Conservation (phyloP, 169 alveolate genomes). For the Cytauxzoon felis region DNA sequence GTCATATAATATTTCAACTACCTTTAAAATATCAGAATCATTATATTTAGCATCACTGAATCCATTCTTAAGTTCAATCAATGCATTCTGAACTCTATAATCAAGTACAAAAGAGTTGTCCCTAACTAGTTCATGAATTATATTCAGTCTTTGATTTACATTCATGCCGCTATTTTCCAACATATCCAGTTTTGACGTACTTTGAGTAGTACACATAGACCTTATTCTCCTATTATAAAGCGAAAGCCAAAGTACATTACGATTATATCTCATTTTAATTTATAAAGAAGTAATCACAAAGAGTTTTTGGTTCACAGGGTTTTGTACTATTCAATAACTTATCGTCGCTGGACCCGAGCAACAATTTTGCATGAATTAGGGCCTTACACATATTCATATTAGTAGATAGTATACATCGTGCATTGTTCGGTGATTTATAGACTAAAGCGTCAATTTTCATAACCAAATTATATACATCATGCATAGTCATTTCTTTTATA, state of each 20-base stretch:
- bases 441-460: slow-evolving; percentile 23
- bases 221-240: background rate
- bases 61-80: background rate
- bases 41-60: background rate
- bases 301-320: background rate
- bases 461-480: slow-evolving; percentile 35
- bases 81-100: slow-evolving; percentile 16
- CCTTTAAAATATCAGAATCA: background rate
- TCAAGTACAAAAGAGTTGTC: slow-evolving; percentile 15
- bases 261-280: background rate
- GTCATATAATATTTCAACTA: slow-evolving; percentile 5
- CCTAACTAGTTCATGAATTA: background rate
- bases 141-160: background rate
- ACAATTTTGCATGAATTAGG: slow-evolving; percentile 45
- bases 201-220: background rate
- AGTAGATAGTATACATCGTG: slow-evolving; percentile 23
- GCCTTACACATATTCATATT: slow-evolving; percentile 19
- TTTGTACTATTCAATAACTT: background rate
- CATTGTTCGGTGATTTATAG: slow-evolving; percentile 30
- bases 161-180: background rate
- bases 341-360: slow-evolving; percentile 18
- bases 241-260: background rate
- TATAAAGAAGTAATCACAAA: slow-evolving; percentile 16
- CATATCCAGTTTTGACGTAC: background rate
- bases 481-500: slow-evolving; percentile 39